Percentiles rank a stretch among this genome's conserved stretches.
Conservation (phyloP, 805 yeast species). For the Blastobotrys terrestris region DNA sequence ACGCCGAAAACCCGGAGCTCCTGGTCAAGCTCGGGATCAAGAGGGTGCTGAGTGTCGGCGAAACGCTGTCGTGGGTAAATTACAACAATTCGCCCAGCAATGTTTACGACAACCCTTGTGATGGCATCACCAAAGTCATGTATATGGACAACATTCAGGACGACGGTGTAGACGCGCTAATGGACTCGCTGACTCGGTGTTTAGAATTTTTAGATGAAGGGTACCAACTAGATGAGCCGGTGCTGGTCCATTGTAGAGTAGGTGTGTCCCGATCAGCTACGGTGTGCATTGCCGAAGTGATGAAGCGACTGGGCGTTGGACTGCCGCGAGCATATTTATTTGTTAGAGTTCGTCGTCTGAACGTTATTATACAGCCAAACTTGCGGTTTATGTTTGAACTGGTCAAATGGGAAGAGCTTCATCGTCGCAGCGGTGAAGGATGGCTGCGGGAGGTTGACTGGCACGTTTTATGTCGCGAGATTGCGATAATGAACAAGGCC, state of each 20-base stretch:
- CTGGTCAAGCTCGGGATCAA: constrained; percentile 60
- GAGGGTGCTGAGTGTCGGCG: constrained; percentile 83
- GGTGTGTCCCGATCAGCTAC: constrained; percentile 96
- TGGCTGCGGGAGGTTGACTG: constrained; percentile 70
- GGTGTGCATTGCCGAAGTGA: constrained; percentile 90
- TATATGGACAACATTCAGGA: constrained; percentile 72
- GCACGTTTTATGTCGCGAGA: constrained; percentile 80
- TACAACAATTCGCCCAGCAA: constrained; percentile 1
- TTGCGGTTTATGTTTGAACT: constrained; percentile 86
- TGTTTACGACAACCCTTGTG: constrained; percentile 9
- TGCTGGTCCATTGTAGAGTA: constrained; percentile 87
- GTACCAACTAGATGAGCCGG: constrained; percentile 38
- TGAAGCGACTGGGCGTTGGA: constrained; percentile 63
- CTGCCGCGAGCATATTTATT: constrained; percentile 76
- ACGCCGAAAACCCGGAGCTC: constrained; percentile 68
- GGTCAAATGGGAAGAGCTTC: constrained; percentile 56
- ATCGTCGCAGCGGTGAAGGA: constrained; percentile 22
- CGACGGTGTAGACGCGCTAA: constrained; percentile 81
- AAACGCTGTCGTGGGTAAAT: constrained; percentile 56
- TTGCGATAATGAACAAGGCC: constrained; percentile 67
- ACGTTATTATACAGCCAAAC: constrained; percentile 92
- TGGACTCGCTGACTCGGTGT: constrained; percentile 54
- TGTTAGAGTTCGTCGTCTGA: constrained; percentile 84
- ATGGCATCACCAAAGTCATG: constrained; percentile 45
- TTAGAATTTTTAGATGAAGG: constrained; percentile 60